These are phyloP conservation scores for Ustilago esculenta DNA, from an alignment of 1,284 basidiomycete species.

Conservation along the genomic window DNA sequence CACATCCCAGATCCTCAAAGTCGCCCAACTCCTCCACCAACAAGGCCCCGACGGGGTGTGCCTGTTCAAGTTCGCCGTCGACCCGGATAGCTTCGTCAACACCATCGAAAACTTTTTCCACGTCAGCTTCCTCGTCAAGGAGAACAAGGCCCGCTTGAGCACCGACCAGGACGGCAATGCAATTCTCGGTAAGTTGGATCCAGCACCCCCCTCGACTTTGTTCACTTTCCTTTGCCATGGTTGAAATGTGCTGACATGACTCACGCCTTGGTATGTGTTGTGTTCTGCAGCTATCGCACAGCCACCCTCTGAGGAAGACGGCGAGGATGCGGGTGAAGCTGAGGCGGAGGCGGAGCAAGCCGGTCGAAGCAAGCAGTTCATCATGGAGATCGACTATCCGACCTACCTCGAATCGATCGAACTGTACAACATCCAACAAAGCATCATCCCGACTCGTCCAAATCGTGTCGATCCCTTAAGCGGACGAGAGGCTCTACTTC, in stretches of 20 bases:
- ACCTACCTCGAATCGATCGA: conserved; percentile 84
- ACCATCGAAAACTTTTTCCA: conserved; percentile 94
- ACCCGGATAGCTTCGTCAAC: conserved; percentile 86
- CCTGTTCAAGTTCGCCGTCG: conserved; percentile 83
- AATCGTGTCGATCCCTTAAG: conserved; percentile 24
- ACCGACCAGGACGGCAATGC: conserved; percentile 76
- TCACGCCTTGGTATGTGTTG: neutral
- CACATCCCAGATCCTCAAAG: conserved; percentile 49
- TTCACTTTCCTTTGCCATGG: too few relatives aligned
- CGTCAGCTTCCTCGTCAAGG: conserved; percentile 86
- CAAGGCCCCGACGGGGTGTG: conserved; percentile 71
- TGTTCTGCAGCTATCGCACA: neutral
- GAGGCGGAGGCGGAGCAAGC: neutral
- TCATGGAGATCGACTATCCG: conserved; percentile 84
- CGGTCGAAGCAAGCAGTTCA: conserved; percentile 77
- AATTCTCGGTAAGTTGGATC: conserved; percentile 74
- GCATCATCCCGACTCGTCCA: conserved; percentile 67
- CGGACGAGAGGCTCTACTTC: conserved; percentile 16
- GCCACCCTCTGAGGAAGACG: conserved; percentile 2
- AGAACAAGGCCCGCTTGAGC: conserved; percentile 74
- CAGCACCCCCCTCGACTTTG: conserved; percentile 2
- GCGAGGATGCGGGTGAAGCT: neutral
- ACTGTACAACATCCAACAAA: conserved; percentile 77
- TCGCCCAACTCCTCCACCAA: conserved; percentile 69
- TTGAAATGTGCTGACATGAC: too few relatives aligned